Percentiles rank a stretch among this genome's conserved stretches.
Conservation (phyloP, 1,139 yeast species). For the Candida tropicalis region DNA sequence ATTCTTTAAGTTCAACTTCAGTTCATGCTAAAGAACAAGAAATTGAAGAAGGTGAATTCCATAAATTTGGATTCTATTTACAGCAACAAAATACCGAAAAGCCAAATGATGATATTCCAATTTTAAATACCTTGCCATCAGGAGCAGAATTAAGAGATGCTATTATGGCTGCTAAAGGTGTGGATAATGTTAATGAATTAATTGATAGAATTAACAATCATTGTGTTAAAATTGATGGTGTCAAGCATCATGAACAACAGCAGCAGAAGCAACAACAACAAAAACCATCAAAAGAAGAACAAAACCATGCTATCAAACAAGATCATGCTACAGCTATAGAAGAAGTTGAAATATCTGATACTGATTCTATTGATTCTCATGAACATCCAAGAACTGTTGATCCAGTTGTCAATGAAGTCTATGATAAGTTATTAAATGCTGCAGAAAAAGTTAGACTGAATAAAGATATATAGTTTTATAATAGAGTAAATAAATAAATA, state of each 20-base stretch:
- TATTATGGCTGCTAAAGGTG: constrained; percentile 75
- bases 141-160: constrained; percentile 80
- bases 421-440: constrained; percentile 68
- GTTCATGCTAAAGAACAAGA: constrained; percentile 74
- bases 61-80: constrained; percentile 77
- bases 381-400: constrained; percentile 29
- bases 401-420: constrained; percentile 63
- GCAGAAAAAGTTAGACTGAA: constrained; percentile 60
- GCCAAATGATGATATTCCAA: constrained; percentile 25
- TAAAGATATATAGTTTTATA: constrained; percentile 11
- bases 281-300: neutral
- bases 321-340: constrained; percentile 5
- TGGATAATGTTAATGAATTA: constrained; percentile 68
- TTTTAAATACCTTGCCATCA: constrained; percentile 57
- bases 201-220: constrained; percentile 65
- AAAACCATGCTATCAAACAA: constrained; percentile 3
- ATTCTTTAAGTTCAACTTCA: constrained; percentile 67
- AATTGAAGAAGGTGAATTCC: constrained; percentile 90
- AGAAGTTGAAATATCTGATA: constrained; percentile 18
- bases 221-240: constrained; percentile 49
- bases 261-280: neutral
- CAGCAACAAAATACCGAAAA: constrained; percentile 46
- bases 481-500: neutral
- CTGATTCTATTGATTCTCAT: constrained; percentile 17
- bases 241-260: constrained; percentile 1